A percentile compares a stretch with the other conserved stretches of the same genome.
Evolutionary conservation across 345 rosid species (phyloP).

Genomic region (Trapa incisa): DNA sequence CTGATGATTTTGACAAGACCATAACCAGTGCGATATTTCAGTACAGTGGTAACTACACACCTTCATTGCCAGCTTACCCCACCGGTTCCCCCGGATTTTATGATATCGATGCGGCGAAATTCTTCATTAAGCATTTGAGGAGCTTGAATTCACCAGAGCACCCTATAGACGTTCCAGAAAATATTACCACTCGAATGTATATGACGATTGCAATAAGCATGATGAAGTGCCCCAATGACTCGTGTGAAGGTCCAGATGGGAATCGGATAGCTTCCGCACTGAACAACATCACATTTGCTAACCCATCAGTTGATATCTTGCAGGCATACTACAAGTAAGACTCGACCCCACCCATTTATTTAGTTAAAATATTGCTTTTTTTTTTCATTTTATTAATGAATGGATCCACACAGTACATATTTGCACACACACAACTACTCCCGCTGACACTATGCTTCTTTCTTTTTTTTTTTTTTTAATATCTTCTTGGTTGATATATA

Average conservation of each 20-base stretch:
- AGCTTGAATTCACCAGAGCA: constrained; percentile 13
- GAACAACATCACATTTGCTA: constrained; percentile 29
- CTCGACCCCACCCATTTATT: neutral
- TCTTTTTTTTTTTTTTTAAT: neutral
- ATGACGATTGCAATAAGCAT: constrained; percentile 9
- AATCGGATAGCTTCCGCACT: constrained; percentile 31
- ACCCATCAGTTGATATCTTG: constrained; percentile 19
- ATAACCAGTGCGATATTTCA: constrained; percentile 24
- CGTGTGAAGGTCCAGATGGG: constrained; percentile 28
- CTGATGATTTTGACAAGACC: constrained; percentile 14
- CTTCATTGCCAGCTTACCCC: constrained; percentile 10
- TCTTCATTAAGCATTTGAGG: constrained; percentile 7
- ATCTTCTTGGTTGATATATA: no score
- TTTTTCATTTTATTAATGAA: no score
- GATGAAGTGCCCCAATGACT: constrained; percentile 11
- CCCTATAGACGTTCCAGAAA: constrained; percentile 20
- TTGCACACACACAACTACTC: no score
- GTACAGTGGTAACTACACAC: constrained; percentile 21
- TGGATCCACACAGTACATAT: no score
- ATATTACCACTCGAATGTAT: constrained; percentile 8
- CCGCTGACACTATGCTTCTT: neutral
- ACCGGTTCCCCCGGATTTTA: constrained; percentile 9
- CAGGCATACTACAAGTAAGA: constrained; percentile 33
- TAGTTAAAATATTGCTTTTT: no score
- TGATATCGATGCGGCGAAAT: constrained; percentile 9